phyloP scores from a whole-genome alignment of 108 stramenopile genomes.

The Cyclotella baltica region DNA sequence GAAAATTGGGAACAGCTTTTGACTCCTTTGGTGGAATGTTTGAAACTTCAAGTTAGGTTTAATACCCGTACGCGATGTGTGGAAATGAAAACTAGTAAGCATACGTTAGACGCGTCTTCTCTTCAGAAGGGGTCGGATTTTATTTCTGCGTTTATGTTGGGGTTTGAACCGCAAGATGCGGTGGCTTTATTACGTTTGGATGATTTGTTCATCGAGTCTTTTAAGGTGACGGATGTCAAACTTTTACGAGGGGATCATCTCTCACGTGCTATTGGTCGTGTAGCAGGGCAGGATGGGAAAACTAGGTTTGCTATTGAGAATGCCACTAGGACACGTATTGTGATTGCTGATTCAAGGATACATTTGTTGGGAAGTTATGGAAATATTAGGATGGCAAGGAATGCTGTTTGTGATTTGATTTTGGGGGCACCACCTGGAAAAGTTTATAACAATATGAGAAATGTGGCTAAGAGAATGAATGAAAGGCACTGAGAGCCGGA shows the following conservation, averaged over 20 bases:
- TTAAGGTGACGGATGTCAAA: constrained; percentile 98
- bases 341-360: constrained; percentile 96
- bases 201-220: constrained; percentile 97
- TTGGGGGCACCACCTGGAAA: constrained; percentile 99
- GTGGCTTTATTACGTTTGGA: constrained; percentile 97
- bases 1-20: constrained; percentile 93
- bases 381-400: constrained; percentile 97
- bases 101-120: constrained; percentile 90
- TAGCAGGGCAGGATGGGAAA: constrained; percentile 99
- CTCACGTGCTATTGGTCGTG: constrained; percentile 96
- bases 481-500: constrained; percentile 93
- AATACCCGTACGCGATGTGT: constrained; percentile 97
- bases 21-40: constrained; percentile 94
- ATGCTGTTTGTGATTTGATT: constrained; percentile 99
- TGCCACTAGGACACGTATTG: constrained; percentile 97
- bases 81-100: constrained; percentile 94
- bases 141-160: constrained; percentile 97
- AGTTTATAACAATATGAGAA: constrained; percentile 99
- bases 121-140: constrained; percentile 98
- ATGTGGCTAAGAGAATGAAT: constrained; percentile 96
- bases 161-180: constrained; percentile 98
- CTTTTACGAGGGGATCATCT: constrained; percentile 96
- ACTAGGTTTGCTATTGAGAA: constrained; percentile 99
- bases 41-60: constrained; percentile 97
- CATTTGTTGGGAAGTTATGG: constrained; percentile 96